phyloP scores from a whole-genome alignment of 2,329 filamentous ascomycete species.

The Aspergillus quadrilineatus region DNA sequence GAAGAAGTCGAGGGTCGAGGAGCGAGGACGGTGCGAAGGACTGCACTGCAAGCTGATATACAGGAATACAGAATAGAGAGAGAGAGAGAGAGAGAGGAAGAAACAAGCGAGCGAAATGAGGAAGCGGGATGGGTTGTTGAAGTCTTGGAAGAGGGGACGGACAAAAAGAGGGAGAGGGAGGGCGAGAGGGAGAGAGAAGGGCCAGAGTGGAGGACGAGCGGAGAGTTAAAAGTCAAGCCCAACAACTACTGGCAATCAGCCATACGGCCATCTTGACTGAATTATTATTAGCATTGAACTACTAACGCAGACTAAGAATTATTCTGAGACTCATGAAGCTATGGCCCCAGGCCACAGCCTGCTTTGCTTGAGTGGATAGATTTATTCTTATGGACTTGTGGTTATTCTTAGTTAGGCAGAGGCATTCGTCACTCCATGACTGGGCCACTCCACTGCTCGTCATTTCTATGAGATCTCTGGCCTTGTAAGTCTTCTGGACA shows the following conservation, averaged over 20 bases:
- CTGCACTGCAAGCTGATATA: slow-evolving; percentile 2
- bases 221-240: slow-evolving; percentile 3
- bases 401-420: slow-evolving; percentile 19
- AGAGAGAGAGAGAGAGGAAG: slow-evolving; percentile 4
- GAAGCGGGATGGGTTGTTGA: slow-evolving; percentile 7
- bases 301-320: neutral
- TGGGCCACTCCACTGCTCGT: slow-evolving; percentile 11
- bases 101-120: slow-evolving; percentile 9
- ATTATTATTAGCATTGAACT: slow-evolving; percentile 9
- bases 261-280: neutral
- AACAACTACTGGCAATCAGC: neutral
- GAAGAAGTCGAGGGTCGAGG: slow-evolving; percentile 4
- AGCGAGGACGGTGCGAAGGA: slow-evolving; percentile 1
- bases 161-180: neutral
- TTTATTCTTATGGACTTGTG: neutral
- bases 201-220: slow-evolving; percentile 8
- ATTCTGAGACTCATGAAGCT: neutral
- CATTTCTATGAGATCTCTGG: neutral
- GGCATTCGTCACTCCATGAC: slow-evolving; percentile 14
- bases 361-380: neutral
- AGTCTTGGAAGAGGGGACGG: neutral
- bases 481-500: neutral
- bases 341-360: neutral
- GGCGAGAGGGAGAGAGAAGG: slow-evolving; percentile 5
- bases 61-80: slow-evolving; percentile 2